Base-by-base conservation (phyloP, 495 filamentous ascomycete species). In the Cercophora scortea region DNA sequence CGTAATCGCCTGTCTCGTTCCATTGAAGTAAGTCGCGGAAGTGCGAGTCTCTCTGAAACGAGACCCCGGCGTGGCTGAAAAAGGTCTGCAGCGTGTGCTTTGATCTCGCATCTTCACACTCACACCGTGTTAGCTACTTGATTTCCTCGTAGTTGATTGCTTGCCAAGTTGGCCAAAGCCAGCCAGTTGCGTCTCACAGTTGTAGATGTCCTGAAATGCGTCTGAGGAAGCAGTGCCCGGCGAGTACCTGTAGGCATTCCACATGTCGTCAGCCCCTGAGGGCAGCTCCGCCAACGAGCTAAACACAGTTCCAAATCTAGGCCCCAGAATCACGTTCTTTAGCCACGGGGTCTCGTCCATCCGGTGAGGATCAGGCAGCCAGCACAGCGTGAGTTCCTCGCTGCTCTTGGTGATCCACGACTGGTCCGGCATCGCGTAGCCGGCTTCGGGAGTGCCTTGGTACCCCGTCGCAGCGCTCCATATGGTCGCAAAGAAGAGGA, bases 401-500 rank as follows among this genome's bases (percentile, higher is more conserved):
- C 19, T 46, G 15, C 41, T n/a, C 16, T 17, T 15, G 16, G 18
- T 25, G 8, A 42, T 16, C 18, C 44, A 40, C 4, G 33, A 15
- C 42, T 17, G 16, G 44, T 53, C 51, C 35, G 51, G 16, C 43
- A 53, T 47, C 6, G 44, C 25, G 25, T 40, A 46, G 7, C 9
- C 19, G 19, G 10, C 16, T 3, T 18, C 16, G 9, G 4, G 19
- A 8, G 34, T 4, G 17, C 44, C 41, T 34, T 47, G 51, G 25
- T 53, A 53, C 12, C 51, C 51, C 1, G 51, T 42, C 9, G 51
- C 42, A 8, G 50, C 50, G 32, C 51, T 53, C 51, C 51, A 53
- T 15, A 53, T 10, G 6, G 44, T 41, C 4, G 33, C 19, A 36
- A 53, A 53, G 18, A 53, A 16, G 6, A 53, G 4, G 32, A 48